A percentile compares a stretch with the other conserved stretches of the same genome.
Evolutionary conservation across 352 stramenopile species (phyloP).

Genomic region (Globisporangium barbulae): DNA sequence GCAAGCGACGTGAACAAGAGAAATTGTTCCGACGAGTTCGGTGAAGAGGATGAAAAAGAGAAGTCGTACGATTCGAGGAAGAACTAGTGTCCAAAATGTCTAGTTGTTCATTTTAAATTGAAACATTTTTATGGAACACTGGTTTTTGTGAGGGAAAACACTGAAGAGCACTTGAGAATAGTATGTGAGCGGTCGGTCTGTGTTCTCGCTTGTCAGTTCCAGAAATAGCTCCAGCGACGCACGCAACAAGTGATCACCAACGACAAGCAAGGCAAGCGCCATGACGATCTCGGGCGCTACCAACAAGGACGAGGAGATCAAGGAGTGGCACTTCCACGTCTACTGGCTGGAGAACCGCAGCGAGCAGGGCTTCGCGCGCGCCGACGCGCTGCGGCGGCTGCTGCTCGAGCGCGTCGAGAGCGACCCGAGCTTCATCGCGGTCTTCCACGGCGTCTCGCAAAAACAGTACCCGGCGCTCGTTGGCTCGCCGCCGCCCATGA

Average conservation of each 20-base stretch:
- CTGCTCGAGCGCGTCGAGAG: constrained; percentile 42
- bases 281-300: background rate
- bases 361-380: constrained; percentile 34
- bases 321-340: constrained; percentile 79
- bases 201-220: background rate
- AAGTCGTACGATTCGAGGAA: too few relatives aligned
- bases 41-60: too few relatives aligned
- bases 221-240: background rate
- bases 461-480: constrained; percentile 32
- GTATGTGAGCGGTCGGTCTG: too few relatives aligned
- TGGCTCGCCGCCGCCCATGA: constrained; percentile 37
- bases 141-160: too few relatives aligned
- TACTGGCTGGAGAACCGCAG: constrained; percentile 56
- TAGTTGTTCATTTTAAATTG: too few relatives aligned
- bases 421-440: constrained; percentile 53
- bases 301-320: constrained; percentile 23
- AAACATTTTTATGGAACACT: too few relatives aligned
- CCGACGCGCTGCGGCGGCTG: constrained; percentile 35
- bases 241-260: background rate
- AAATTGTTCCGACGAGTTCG: too few relatives aligned
- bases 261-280: background rate
- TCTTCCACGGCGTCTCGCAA: constrained; percentile 43
- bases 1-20: too few relatives aligned
- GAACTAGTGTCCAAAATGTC: too few relatives aligned
- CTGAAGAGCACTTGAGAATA: too few relatives aligned